phyloP scores from a whole-genome alignment of 2,329 filamentous ascomycete genomes.

The Chalaropsis ovoidea region DNA sequence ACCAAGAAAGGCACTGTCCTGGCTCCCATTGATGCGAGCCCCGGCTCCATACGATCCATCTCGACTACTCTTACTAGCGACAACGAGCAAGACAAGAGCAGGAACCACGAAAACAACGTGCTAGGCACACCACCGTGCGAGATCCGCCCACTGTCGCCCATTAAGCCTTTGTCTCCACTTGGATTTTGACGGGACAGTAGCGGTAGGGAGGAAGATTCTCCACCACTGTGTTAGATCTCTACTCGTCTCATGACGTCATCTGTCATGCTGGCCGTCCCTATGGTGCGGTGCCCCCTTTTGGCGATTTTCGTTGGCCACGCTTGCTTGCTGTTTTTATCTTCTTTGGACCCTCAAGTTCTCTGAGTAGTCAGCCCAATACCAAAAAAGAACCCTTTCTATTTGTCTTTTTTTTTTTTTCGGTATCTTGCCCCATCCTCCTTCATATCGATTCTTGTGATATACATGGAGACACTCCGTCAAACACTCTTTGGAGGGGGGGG shows the following conservation, averaged over 20 bases:
- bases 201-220: background rate
- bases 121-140: slow-evolving; percentile 32
- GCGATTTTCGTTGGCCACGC: background rate
- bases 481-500: background rate
- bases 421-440: background rate
- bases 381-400: background rate
- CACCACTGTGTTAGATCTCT: background rate
- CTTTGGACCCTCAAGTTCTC: background rate
- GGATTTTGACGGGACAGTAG: slow-evolving; percentile 41
- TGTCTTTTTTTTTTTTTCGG: slow-evolving; percentile 14
- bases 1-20: slow-evolving; percentile 23
- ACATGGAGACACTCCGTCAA: too few relatives aligned
- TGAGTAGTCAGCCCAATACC: background rate
- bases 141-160: slow-evolving; percentile 51
- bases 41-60: slow-evolving; percentile 24
- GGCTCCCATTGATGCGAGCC: slow-evolving; percentile 24
- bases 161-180: slow-evolving; percentile 55
- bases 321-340: background rate
- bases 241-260: slow-evolving; percentile 9
- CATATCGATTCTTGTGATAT: background rate
- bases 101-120: background rate
- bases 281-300: slow-evolving; percentile 1
- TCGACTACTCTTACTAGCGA: slow-evolving; percentile 40
- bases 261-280: background rate
- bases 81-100: slow-evolving; percentile 34